phyloP scores from a whole-genome alignment of 331 rosid species.

The Quercus lobata region DNA sequence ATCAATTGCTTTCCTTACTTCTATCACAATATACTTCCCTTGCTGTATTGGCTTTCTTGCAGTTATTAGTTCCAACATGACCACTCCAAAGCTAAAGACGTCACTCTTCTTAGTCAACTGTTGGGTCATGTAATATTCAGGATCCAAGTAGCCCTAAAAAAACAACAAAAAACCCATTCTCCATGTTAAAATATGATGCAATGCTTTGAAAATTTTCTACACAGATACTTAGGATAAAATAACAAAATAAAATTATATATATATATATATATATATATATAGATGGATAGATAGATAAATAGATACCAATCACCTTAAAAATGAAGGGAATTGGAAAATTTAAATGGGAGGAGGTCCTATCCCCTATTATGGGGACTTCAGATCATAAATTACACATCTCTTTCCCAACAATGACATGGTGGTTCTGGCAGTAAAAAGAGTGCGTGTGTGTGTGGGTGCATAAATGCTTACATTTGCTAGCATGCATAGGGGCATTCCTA shows the following conservation, averaged over 20 bases:
- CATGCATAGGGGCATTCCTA: too few species aligned
- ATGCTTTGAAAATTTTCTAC: neutral
- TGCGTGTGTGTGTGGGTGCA: too few species aligned
- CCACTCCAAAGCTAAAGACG: slow-evolving; percentile 68
- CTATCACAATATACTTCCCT: slow-evolving; percentile 63
- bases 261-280: too few species aligned
- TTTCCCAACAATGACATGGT: too few species aligned
- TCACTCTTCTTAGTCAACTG: slow-evolving; percentile 69
- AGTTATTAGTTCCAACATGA: slow-evolving; percentile 65
- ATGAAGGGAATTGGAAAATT: too few species aligned
- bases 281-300: too few species aligned
- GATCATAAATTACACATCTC: too few species aligned
- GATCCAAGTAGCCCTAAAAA: slow-evolving; percentile 72
- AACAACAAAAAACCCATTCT: slow-evolving; percentile 2
- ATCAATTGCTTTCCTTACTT: slow-evolving; percentile 38
- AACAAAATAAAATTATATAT: neutral
- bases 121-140: slow-evolving; percentile 67
- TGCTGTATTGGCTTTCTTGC: slow-evolving; percentile 58
- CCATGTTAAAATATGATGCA: neutral
- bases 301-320: too few species aligned
- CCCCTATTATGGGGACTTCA: too few species aligned
- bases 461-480: too few species aligned
- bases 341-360: too few species aligned
- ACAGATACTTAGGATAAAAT: neutral
- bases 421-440: too few species aligned